phyloP scores from a whole-genome alignment of 768 basidiomycete genomes.

The Xanthoconium purpureum region DNA sequence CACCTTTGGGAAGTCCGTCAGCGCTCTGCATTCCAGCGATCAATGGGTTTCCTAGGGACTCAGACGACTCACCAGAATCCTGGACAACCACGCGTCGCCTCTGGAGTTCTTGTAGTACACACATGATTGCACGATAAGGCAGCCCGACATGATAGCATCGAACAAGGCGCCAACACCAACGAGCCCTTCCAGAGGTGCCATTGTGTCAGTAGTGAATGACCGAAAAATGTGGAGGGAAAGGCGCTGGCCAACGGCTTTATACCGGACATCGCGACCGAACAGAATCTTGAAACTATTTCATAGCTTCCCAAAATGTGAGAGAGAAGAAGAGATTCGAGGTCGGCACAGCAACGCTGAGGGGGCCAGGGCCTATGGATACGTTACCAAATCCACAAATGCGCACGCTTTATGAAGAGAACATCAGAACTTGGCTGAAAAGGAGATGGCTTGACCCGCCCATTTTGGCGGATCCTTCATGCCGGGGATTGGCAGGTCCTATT shows the following conservation, averaged over 20 bases:
- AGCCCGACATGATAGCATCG: slow-evolving; percentile 24
- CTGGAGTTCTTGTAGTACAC: slow-evolving; percentile 25
- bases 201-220: background rate
- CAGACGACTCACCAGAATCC: slow-evolving; percentile 15
- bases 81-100: slow-evolving; percentile 12
- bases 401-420: background rate
- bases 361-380: slow-evolving; percentile 1
- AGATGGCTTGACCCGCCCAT: slow-evolving; percentile 1
- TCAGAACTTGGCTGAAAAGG: slow-evolving; percentile 16
- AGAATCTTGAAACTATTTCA: slow-evolving; percentile 5
- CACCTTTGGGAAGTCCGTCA: slow-evolving; percentile 11
- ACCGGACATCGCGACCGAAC: slow-evolving; percentile 9
- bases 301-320: slow-evolving; percentile 3
- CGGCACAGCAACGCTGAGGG: slow-evolving; percentile 13
- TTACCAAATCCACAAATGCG: slow-evolving; percentile 14
- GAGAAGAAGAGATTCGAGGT: slow-evolving; percentile 4
- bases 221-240: background rate
- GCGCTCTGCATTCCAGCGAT: background rate
- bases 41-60: background rate
- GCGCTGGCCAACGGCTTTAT: slow-evolving; percentile 11
- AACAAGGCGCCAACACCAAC: slow-evolving; percentile 21
- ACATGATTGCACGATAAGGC: slow-evolving; percentile 24
- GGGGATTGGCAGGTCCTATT: slow-evolving; percentile 9
- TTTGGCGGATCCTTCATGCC: slow-evolving; percentile 12
- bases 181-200: slow-evolving; percentile 28